These are phyloP conservation scores for Elsinoe necatrix DNA, from an alignment of 2,329 filamentous ascomycete species.

Conservation along the genomic window DNA sequence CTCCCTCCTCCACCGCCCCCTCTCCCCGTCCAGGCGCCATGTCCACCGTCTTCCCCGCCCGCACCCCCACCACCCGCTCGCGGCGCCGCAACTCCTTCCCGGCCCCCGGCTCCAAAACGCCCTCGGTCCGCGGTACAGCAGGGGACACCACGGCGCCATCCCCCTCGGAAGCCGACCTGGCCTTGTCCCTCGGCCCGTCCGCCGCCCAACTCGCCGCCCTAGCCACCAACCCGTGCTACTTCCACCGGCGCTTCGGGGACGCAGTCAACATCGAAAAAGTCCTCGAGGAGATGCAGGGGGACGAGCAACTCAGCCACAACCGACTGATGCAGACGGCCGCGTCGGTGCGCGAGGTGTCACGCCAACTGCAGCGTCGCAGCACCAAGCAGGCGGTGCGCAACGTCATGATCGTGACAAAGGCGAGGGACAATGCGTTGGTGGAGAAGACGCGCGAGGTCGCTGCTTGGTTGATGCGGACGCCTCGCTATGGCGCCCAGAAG, in stretches of 20 bases:
- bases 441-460: constrained; percentile 79
- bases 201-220: constrained; percentile 53
- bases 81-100: constrained; percentile 19
- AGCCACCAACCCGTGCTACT: constrained; percentile 83
- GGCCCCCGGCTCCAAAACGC: constrained; percentile 16
- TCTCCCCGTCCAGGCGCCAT: neutral
- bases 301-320: constrained; percentile 85
- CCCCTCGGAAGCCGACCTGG: constrained; percentile 17
- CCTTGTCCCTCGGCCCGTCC: constrained; percentile 15
- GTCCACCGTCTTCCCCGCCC: constrained; percentile 8
- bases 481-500: constrained; percentile 76
- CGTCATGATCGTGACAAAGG: constrained; percentile 98
- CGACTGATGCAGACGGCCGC: constrained; percentile 91
- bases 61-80: neutral
- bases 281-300: constrained; percentile 83
- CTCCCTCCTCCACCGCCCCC: neutral
- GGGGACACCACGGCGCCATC: constrained; percentile 15
- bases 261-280: constrained; percentile 92
- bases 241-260: constrained; percentile 93
- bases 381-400: constrained; percentile 87
- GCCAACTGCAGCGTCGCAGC: constrained; percentile 84
- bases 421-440: constrained; percentile 87
- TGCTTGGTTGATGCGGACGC: constrained; percentile 78
- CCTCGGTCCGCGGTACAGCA: constrained; percentile 11
- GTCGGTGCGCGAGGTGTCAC: constrained; percentile 87